Evolutionary conservation across 75 land plant species (phyloP), one percentile per base, ranked within the genome.

Genomic region (Sequoiadendron giganteum): DNA sequence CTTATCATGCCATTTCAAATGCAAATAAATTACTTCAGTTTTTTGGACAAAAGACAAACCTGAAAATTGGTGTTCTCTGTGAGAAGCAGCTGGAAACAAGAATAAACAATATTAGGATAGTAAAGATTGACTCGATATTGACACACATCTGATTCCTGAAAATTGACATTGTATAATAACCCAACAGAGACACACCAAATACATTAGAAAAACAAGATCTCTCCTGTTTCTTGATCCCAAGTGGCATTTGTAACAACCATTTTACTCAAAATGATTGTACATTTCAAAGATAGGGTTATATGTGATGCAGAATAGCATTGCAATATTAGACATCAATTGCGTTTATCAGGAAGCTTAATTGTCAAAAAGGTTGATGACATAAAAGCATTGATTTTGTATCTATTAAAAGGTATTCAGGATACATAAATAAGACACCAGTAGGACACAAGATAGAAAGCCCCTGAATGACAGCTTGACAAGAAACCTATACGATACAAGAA

Each of bases 201-300:
- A 19, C 70, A 61, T 61, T 3, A 21, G 25, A 25, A 61, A 21
- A 61, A 61, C 28, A 25, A 61, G 19, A 21, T 19, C 9, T 73
- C 38, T 73, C 16, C 48, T 43, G n/a, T 80, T 80, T 42, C 83
- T 80, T 80, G 83, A 19, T 80, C 25, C 83, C 83, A 80, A 80
- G n/a, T 43, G 47, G 9, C 45, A 42, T 80, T 80, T 19, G n/a
- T 80, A 25, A 5, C 83, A 80, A 43, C n/a, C 1, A 43, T 80
- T 80, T 80, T 25, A 80, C 45, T 10, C 25, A 80, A 43, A 43
- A 39, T 39, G 39, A 80, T 21, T 42, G 48, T 40, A 25, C 83
- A 43, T 19, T 42, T 40, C 15, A 80, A 80, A 21, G 47, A 39
- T 8, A 80, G 25, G 28, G 25, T 43, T 42, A 80, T 42, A 8